Base-by-base conservation (phyloP, 352 stramenopile species). In the Pythium apleroticum region DNA sequence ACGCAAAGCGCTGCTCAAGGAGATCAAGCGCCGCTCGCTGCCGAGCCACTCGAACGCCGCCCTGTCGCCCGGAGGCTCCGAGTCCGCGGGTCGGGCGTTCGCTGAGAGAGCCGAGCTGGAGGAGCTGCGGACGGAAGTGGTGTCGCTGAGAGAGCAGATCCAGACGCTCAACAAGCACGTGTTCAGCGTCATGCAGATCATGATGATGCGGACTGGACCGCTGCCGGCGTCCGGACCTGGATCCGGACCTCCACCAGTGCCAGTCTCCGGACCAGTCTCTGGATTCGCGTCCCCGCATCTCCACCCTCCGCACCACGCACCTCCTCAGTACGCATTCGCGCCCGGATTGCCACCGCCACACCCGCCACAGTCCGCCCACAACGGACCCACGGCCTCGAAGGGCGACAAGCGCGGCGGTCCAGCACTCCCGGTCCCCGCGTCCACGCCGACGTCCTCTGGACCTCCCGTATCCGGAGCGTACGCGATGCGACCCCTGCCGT, bases 91-190 rank as follows among this genome's bases (percentile, higher is more conserved):
- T 10, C 65, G 70, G 1, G 66, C 68, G 17, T 24, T 46, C 5
- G 76, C 90, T 31, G 79, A 92, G 27, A 76, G 81, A 28, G 77
- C 70, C 15, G 85, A 94, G 70, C 80, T 94, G n/a, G 84, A 95
- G 1, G 81, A 90, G 30, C 65, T 95, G 4, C 74, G 75, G 8
- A 53, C 65, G 5, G 80, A 95, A 60, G 81, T 95, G 22, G 61
- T 41, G 0, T 69, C 58, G 15, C 64, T 95, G 28, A 74, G 81
- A 3, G 76, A 90, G 6, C 82, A 93, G 31, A 77, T 93, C 63
- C 77, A 81, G 70, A 82, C 83, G 65, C 71, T 93, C 63, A 91
- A 88, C 65, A 78, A 82, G 61, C 75, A 86, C 57, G 72, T 93
- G 35, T 68, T 71, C 20, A 69, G 65, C 11, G 67, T 92, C 48